Evolutionary conservation across 2,329 filamentous ascomycete species (phyloP), one percentile per base, ranked within the genome.

Genomic region (Cytospora piceae): DNA sequence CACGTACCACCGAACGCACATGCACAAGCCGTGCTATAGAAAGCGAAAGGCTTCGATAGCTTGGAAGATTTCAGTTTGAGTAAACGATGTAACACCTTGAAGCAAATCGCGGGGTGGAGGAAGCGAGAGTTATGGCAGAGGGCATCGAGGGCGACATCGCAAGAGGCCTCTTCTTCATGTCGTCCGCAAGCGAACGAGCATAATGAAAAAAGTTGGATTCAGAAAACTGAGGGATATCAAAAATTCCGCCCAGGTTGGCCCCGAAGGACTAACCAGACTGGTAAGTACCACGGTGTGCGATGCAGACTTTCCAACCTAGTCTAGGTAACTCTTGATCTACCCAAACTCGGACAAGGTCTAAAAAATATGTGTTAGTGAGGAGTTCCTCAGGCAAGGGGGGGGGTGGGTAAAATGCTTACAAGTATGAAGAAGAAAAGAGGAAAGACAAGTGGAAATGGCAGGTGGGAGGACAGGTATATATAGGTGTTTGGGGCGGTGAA

Each of bases 261-360:
- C 78, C 77, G 77, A 82, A 82, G 79, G 79, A 78, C 80, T 82
- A 81, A 81, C 76, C 77, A 81, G 77, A 71, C 73, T 74, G 77
- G 75, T 76, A 72, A 75, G 80, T 79, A 77, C 81, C 81, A 77
- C 80, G 80, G 73, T 80, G 81, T 83, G 81, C 81, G 81, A 82
- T 83, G 81, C 80, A 83, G 80, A 79, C 76, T 75, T 76, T 74
- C 78, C 77, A 71, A 72, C 72, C 77, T 81, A 77, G 75, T 71
- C 70, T 66, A 70, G 71, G 73, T 74, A 69, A 72, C 78, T 79
- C 77, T 69, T 82, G 80, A 82, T 74, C 80, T 72, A 73, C 73
- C 71, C 69, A 70, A 67, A 71, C 73, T 76, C 74, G 74, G 75
- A 77, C 75, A 83, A 83, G 80, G 80, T 82, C 27, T 29, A 29